Evolutionary conservation across 139 green algal genomes (phyloP), one percentile per base, ranked within the genome.

Genomic region (Spirogloea muscicola): DNA sequence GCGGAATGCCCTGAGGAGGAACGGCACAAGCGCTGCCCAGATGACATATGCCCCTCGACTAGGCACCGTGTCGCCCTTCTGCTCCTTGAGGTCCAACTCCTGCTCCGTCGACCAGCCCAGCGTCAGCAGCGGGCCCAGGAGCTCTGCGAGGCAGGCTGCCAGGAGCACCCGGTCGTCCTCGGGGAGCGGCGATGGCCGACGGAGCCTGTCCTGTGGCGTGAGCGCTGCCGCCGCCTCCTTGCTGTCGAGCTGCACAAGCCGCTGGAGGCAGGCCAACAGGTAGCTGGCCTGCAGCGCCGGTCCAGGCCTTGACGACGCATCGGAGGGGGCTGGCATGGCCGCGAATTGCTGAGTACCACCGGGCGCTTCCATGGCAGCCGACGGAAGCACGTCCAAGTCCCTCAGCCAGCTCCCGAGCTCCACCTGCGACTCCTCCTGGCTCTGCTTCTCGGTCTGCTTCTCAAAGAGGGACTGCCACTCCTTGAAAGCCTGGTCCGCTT

Each of bases 191-290:
- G 16, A 43, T 2, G 39, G 27, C n/a, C 65, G 65, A 29, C n/a
- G 44, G n/a, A 37, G 39, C 13, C 43, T n/a, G 38, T 64, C 44
- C 46, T 18, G 16, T 6, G 65, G 49, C n/a, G n/a, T n/a, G n/a
- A n/a, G 10, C 36, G 44, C 51, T 48, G 42, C 44, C 16, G 48
- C 25, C 13, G 43, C 34, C 38, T 42, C 42, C 25, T 2, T 9
- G 58, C 69, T 61, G 2, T 3, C 41, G 27, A 68, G 64, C 49
- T 60, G 71, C 49, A 75, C 61, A 33, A 95, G 68, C 25, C 90
- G 71, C 18, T 64, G 44, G 42, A 93, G 36, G 85, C 87, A 90
- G 52, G 38, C 43, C 6, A 80, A 13, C 9, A 92, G 81, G 76
- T 91, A 91, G 2, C 49, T 4, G 0, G 79, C 84, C 3, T 60